Percentiles rank a stretch among this genome's conserved stretches.
phyloP scores from a whole-genome alignment of 306 rosid genomes.

The Cicer judaicum region DNA sequence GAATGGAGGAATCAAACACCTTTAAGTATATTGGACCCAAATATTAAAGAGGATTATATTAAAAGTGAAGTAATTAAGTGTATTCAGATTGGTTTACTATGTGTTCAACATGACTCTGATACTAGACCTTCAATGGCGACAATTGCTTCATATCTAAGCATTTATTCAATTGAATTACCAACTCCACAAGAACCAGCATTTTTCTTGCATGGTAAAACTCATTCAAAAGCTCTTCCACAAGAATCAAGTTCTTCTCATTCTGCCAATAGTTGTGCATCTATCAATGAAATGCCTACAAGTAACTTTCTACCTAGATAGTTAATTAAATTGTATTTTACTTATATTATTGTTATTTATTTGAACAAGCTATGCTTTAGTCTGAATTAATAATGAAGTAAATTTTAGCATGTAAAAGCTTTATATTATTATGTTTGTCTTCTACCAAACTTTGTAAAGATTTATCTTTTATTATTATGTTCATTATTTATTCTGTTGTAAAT shows the following conservation, averaged over 20 bases:
- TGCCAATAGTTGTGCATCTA: background rate
- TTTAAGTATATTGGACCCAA: background rate
- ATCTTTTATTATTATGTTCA: too few species aligned
- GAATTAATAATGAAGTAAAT: background rate
- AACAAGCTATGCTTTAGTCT: background rate
- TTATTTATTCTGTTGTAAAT: too few species aligned
- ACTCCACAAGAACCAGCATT: constrained; percentile 12
- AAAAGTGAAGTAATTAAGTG: background rate
- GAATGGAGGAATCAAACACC: background rate
- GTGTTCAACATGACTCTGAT: constrained; percentile 6
- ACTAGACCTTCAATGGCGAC: constrained; percentile 12
- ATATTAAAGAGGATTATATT: background rate
- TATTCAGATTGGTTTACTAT: constrained; percentile 1
- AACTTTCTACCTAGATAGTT: background rate
- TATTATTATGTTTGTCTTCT: too few species aligned
- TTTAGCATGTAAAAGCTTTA: too few species aligned
- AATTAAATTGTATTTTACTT: background rate
- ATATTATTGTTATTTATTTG: background rate
- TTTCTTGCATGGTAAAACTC: background rate
- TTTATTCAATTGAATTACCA: constrained; percentile 2
- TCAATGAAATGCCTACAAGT: constrained; percentile 5
- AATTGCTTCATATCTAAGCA: background rate
- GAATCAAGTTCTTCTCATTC: constrained; percentile 13
- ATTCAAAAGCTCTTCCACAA: background rate
- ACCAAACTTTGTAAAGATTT: too few species aligned